phyloP scores from a whole-genome alignment of 371 early-diverging fungal genomes.

The Apophysomyces trapeziformis region DNA sequence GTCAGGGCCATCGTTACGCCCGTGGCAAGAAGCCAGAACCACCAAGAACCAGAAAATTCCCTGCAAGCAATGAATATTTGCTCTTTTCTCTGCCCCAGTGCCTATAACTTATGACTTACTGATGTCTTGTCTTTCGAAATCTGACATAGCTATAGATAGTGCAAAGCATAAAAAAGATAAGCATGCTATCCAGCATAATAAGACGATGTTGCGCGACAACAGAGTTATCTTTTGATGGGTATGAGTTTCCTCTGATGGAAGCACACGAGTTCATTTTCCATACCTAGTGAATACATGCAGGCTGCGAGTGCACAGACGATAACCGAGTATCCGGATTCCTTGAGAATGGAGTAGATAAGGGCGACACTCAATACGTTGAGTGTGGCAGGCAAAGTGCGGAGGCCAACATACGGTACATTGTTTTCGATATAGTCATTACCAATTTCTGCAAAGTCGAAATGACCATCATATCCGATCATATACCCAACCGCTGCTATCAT shows the following conservation, averaged over 20 bases:
- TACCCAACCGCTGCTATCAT: slow-evolving; percentile 87
- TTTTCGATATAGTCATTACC: slow-evolving; percentile 88
- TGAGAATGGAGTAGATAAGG: slow-evolving; percentile 84
- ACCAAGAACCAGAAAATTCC: slow-evolving; percentile 69
- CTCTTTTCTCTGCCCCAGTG: not conserved
- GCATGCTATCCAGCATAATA: slow-evolving; percentile 93
- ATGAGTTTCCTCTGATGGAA: not conserved
- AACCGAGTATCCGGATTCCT: slow-evolving; percentile 84
- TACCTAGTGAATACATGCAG: slow-evolving; percentile 83
- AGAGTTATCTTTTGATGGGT: slow-evolving; percentile 71
- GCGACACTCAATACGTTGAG: slow-evolving; percentile 82
- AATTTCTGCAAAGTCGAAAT: slow-evolving; percentile 92
- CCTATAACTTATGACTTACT: slow-evolving; percentile 35
- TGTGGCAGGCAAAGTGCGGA: slow-evolving; percentile 82
- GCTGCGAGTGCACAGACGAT: slow-evolving; percentile 79
- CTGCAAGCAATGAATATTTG: slow-evolving; percentile 34
- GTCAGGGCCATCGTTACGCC: slow-evolving; percentile 74
- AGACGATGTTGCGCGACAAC: slow-evolving; percentile 90
- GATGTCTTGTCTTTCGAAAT: slow-evolving; percentile 82
- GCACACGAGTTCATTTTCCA: slow-evolving; percentile 13
- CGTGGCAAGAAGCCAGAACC: slow-evolving; percentile 75
- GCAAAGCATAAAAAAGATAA: slow-evolving; percentile 85
- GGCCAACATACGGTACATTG: slow-evolving; percentile 88
- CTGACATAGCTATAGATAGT: slow-evolving; percentile 84
- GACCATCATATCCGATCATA: slow-evolving; percentile 92